A percentile compares a stretch with the other conserved stretches of the same genome.
These are phyloP conservation scores for Nectriaceae sp. DNA, from an alignment of 2,329 filamentous ascomycete species.

Conservation along the genomic window DNA sequence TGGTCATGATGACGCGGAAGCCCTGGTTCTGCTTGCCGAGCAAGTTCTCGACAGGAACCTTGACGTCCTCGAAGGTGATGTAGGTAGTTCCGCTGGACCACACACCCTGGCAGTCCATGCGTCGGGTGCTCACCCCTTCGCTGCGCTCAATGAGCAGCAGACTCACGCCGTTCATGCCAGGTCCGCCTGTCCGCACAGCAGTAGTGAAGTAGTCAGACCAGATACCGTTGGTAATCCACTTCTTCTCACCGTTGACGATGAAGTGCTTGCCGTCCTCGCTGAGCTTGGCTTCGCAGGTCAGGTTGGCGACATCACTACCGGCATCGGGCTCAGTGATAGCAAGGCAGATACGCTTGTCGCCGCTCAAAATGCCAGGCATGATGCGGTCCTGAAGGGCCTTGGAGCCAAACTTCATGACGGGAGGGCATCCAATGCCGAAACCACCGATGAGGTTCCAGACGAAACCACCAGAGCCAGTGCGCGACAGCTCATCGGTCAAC, in stretches of 20 bases:
- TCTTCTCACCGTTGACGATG: constrained; percentile 99
- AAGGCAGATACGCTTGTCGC: constrained; percentile 96
- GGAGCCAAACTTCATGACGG: constrained; percentile 88
- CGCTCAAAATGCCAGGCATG: constrained; percentile 81
- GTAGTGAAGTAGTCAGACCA: constrained; percentile 98
- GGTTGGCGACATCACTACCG: constrained; percentile 90
- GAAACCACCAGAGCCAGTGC: constrained; percentile 84
- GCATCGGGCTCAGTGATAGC: constrained; percentile 97
- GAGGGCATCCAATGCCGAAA: constrained; percentile 93
- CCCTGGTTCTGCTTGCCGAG: constrained; percentile 98
- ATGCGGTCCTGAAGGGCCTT: constrained; percentile 84
- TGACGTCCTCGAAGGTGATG: constrained; percentile 98
- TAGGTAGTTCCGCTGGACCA: constrained; percentile 96
- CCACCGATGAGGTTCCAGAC: constrained; percentile 97
- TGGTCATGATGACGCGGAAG: constrained; percentile 99
- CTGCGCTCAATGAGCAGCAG: constrained; percentile 90
- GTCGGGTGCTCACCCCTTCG: constrained; percentile 86
- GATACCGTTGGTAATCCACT: constrained; percentile 99
- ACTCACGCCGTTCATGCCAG: constrained; percentile 90
- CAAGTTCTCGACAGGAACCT: constrained; percentile 98
- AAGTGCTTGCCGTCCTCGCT: constrained; percentile 97
- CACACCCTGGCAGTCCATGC: constrained; percentile 98
- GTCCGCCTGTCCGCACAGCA: constrained; percentile 84
- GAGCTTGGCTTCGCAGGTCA: constrained; percentile 94
- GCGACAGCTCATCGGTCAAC: constrained; percentile 90